Conservation (phyloP, 2,329 filamentous ascomycete species). For the Paramyrothecium sp. region DNA sequence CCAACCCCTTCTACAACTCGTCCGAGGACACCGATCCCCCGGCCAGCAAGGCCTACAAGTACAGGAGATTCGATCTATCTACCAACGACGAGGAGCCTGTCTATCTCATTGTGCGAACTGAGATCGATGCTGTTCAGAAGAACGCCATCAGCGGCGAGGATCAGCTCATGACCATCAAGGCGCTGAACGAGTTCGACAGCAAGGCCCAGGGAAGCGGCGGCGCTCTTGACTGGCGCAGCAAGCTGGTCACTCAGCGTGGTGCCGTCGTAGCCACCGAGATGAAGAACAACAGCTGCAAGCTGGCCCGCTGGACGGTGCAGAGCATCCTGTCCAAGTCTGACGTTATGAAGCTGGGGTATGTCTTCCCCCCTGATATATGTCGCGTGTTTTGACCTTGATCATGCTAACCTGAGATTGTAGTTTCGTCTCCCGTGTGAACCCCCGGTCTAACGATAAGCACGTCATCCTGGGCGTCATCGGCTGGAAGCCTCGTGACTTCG, state of each 20-base stretch:
- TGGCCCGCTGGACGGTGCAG: slow-evolving; percentile 96
- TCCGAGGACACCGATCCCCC: slow-evolving; percentile 90
- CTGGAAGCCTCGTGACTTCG: slow-evolving; percentile 98
- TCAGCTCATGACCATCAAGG: slow-evolving; percentile 89
- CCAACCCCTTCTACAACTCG: slow-evolving; percentile 97
- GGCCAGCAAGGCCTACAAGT: slow-evolving; percentile 97
- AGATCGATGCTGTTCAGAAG: slow-evolving; percentile 94
- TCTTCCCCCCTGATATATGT: slow-evolving; percentile 14
- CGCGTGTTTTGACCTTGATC: slow-evolving; percentile 11
- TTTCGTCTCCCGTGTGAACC: slow-evolving; percentile 93
- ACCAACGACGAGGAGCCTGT: slow-evolving; percentile 93
- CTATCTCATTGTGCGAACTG: slow-evolving; percentile 88
- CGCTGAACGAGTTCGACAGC: slow-evolving; percentile 98
- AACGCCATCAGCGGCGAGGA: slow-evolving; percentile 90
- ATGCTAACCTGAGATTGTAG: slow-evolving; percentile 40
- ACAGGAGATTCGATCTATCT: slow-evolving; percentile 93
- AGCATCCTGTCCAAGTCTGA: slow-evolving; percentile 97
- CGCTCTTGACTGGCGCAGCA: slow-evolving; percentile 94
- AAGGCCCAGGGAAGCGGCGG: slow-evolving; percentile 95
- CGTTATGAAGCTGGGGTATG: slow-evolving; percentile 94
- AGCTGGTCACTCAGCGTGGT: slow-evolving; percentile 91
- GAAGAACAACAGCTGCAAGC: slow-evolving; percentile 99
- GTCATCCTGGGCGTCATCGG: slow-evolving; percentile 93
- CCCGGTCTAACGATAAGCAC: slow-evolving; percentile 89
- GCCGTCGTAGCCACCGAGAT: slow-evolving; percentile 98